Evolutionary conservation across 1,284 basidiomycete species (phyloP), one percentile per base, ranked within the genome.

Genomic region (Microbotryomycetes sp.): DNA sequence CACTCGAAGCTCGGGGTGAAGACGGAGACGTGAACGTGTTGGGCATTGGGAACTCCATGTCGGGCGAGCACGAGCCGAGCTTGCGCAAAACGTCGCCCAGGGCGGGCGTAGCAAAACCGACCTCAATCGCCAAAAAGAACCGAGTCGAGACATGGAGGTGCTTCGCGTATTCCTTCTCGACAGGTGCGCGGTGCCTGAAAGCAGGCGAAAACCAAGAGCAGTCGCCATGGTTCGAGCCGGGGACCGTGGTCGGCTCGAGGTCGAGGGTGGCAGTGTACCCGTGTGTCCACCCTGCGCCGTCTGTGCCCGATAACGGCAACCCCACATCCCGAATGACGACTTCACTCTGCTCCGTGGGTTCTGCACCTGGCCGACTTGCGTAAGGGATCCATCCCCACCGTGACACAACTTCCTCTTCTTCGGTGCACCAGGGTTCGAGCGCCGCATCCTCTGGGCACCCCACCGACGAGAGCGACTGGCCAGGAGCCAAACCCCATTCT

Each of bases 341-440:
- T 48, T 70, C 64, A 16, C 69, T 68, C 48, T 71, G 68, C 51
- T 65, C 65, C 16, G 52, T 62, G 18, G 73, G 71, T 50, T 72
- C 66, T 41, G 70, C 69, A 18, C 72, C 68, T 2, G 72, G 67
- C 30, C 71, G 67, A 47, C 61, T 60, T 9, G 73, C 68, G 55
- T 73, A 68, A 30, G 75, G 72, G 49, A 76, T 67, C 66, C 73
- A 75, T 6, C 75, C 76, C 70, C 71, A 76, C n/a, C 75, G 66
- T 13, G 73, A 71, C 45, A 73, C 61, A 45, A 78, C 69, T 64
- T 77, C 76, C 56, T 75, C 72, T 64, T 78, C 77, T 52, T 72
- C 72, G 45, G 62, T 66, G 63, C 69, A 69, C 65, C 68, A 71
- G 3, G 67, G 68, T 46, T 72, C 72, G 56, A 70, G 58, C 60